Conservation (phyloP, 148 eudicot genomes). For the Spergularia bocconei region DNA sequence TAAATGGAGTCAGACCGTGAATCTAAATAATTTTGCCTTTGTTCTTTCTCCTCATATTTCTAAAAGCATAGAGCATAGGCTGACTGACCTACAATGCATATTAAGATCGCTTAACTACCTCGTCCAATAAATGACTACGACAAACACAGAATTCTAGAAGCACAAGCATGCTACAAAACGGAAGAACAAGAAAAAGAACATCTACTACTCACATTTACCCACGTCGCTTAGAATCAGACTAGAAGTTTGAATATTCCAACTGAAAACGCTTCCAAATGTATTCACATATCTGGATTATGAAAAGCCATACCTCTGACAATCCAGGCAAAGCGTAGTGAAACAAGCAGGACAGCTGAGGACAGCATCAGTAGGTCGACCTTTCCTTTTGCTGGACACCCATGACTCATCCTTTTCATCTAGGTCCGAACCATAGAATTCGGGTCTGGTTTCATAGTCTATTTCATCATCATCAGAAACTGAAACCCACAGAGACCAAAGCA, state of each 20-base stretch:
- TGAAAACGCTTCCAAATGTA: background rate
- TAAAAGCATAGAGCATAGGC: background rate
- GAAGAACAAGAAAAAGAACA: background rate
- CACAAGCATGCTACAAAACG: no score
- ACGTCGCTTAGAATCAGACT: background rate
- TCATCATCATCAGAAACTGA: conserved; percentile 90
- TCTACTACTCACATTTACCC: background rate
- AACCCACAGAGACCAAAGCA: conserved; percentile 2
- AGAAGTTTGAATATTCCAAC: background rate
- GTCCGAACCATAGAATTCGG: conserved; percentile 80
- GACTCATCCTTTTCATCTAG: conserved; percentile 75
- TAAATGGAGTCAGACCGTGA: no score
- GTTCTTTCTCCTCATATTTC: background rate
- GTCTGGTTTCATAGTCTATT: conserved; percentile 69
- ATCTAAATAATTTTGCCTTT: background rate
- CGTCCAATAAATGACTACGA: background rate
- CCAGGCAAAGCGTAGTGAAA: conserved; percentile 76
- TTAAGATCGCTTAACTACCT: background rate
- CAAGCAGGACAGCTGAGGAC: conserved; percentile 96
- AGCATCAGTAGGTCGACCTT: conserved; percentile 79
- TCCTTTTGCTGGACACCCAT: conserved; percentile 66
- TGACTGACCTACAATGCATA: background rate
- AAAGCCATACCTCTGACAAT: conserved; percentile 62
- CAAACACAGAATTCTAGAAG: background rate
- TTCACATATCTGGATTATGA: background rate